These are phyloP conservation scores for Fusarium sp. DNA, from an alignment of 2,329 filamentous ascomycete species.

Conservation along the genomic window DNA sequence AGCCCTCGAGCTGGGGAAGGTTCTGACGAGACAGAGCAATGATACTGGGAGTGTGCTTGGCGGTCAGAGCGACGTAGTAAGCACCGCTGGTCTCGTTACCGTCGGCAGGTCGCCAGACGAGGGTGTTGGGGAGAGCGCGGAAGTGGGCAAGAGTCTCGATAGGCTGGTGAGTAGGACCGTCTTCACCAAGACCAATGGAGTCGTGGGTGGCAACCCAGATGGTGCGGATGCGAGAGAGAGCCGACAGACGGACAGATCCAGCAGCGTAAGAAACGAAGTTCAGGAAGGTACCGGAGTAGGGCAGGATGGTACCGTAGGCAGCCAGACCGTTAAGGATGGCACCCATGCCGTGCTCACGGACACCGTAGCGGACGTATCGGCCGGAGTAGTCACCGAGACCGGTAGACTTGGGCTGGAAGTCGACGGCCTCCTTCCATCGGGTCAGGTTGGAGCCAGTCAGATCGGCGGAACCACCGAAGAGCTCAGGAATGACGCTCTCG, in stretches of 20 bases:
- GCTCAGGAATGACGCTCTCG: conserved; percentile 83
- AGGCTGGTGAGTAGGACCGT: conserved; percentile 98
- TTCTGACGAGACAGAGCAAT: conserved; percentile 97
- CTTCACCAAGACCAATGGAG: conserved; percentile 98
- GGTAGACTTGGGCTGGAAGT: conserved; percentile 92
- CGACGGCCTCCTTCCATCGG: conserved; percentile 94
- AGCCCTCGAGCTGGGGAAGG: conserved; percentile 96
- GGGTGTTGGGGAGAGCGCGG: conserved; percentile 98
- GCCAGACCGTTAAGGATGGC: conserved; percentile 95
- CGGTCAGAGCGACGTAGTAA: conserved; percentile 94
- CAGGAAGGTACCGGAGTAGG: conserved; percentile 95
- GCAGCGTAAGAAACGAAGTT: conserved; percentile 99
- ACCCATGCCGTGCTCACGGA: conserved; percentile 92
- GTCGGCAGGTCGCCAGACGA: conserved; percentile 99
- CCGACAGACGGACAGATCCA: conserved; percentile 92
- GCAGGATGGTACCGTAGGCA: conserved; percentile 94
- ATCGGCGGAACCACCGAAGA: conserved; percentile 96
- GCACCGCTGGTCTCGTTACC: conserved; percentile 98
- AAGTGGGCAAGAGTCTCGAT: conserved; percentile 98
- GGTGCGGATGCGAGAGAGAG: conserved; percentile 87
- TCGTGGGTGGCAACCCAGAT: conserved; percentile 99
- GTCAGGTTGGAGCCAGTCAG: conserved; percentile 99
- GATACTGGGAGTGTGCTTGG: conserved; percentile 90
- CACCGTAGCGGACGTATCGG: conserved; percentile 92
- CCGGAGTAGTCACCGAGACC: conserved; percentile 90